phyloP scores from a whole-genome alignment of 2,329 filamentous ascomycete genomes.

The Exophiala viscosa region DNA sequence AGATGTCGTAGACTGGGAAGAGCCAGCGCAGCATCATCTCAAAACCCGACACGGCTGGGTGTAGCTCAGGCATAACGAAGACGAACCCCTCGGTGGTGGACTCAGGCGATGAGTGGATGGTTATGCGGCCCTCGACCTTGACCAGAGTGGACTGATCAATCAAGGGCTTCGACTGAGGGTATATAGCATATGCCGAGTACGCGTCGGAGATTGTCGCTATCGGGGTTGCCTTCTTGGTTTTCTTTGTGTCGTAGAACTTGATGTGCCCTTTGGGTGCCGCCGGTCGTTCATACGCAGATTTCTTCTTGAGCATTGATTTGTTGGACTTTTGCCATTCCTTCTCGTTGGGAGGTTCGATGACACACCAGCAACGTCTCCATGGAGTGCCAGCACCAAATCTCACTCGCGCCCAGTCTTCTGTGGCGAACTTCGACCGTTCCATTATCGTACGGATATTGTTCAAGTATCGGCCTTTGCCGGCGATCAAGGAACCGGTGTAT shows the following conservation, averaged over 20 bases:
- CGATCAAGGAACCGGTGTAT: constrained; percentile 92
- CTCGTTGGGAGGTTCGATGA: constrained; percentile 86
- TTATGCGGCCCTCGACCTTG: constrained; percentile 88
- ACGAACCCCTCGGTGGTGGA: constrained; percentile 87
- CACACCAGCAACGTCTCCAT: constrained; percentile 96
- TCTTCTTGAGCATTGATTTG: constrained; percentile 71
- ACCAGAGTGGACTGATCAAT: constrained; percentile 92
- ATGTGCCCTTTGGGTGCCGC: constrained; percentile 78
- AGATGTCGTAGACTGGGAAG: constrained; percentile 91
- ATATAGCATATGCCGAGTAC: constrained; percentile 90
- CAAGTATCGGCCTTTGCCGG: constrained; percentile 81
- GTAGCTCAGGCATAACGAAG: constrained; percentile 94
- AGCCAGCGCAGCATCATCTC: constrained; percentile 92
- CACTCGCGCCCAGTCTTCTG: constrained; percentile 92
- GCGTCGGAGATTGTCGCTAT: constrained; percentile 90
- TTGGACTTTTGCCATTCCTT: constrained; percentile 83
- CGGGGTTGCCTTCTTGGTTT: constrained; percentile 83
- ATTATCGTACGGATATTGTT: constrained; percentile 91
- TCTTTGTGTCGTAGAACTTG: constrained; percentile 92
- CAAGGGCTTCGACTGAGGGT: constrained; percentile 87
- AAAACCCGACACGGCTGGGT: constrained; percentile 87
- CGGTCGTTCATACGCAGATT: constrained; percentile 74
- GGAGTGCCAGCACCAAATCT: constrained; percentile 93
- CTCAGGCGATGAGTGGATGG: constrained; percentile 74
- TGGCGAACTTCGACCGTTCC: constrained; percentile 70